Conservation (phyloP, 2,329 filamentous ascomycete genomes). For the Penicillium sclerotigenum region DNA sequence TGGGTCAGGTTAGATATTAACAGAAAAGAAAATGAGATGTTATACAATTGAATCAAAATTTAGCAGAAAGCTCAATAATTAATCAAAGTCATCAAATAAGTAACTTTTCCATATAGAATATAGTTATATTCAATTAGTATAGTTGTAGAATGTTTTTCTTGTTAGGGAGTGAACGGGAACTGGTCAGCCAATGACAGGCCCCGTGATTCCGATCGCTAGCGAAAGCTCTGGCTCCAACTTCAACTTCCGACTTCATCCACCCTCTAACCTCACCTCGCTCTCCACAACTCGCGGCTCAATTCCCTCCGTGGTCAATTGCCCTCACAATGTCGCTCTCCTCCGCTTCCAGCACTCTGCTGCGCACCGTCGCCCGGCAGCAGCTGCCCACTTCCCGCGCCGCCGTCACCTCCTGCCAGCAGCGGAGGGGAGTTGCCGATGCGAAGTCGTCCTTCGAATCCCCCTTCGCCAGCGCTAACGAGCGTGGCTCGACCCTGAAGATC, state of each 20-base stretch:
- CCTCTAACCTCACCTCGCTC: constrained; percentile 28
- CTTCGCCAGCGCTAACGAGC: constrained; percentile 51
- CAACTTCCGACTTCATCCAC: constrained; percentile 40
- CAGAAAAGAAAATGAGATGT: constrained; percentile 1
- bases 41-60: not conserved
- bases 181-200: constrained; percentile 39
- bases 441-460: constrained; percentile 52
- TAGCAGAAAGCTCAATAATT: not conserved
- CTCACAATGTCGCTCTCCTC: constrained; percentile 55
- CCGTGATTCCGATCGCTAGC: constrained; percentile 43
- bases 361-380: constrained; percentile 50
- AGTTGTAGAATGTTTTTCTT: constrained; percentile 7
- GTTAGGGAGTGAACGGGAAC: constrained; percentile 18
- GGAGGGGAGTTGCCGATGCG: constrained; percentile 39
- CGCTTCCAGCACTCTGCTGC: constrained; percentile 67
- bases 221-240: constrained; percentile 43
- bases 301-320: constrained; percentile 30
- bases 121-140: not conserved
- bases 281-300: constrained; percentile 38
- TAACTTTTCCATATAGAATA: not conserved
- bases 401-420: constrained; percentile 43
- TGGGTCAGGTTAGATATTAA: constrained; percentile 9
- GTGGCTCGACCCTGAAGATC: constrained; percentile 63
- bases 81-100: not conserved
- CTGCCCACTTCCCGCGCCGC: constrained; percentile 44